Percentiles rank a stretch among this genome's conserved stretches.
Conservation (phyloP, 1,139 yeast genomes). For the Scheffersomyces illinoinensis region DNA sequence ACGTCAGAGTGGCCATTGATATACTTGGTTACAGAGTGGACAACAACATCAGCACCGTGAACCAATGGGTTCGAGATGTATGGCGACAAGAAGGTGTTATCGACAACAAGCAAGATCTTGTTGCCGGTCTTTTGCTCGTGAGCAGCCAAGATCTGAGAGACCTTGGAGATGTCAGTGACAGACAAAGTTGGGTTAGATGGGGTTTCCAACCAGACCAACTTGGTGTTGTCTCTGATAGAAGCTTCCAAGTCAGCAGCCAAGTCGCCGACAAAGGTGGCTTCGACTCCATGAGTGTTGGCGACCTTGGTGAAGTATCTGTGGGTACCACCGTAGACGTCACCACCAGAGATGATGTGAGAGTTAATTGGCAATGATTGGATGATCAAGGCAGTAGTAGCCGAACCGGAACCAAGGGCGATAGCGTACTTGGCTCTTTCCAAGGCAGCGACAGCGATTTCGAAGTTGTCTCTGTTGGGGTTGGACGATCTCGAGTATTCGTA, state of each 20-base stretch:
- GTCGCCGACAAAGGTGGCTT: constrained; percentile 66
- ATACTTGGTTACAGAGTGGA: constrained; percentile 88
- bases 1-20: constrained; percentile 93
- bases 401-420: constrained; percentile 81
- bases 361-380: constrained; percentile 73
- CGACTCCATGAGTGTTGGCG: constrained; percentile 77
- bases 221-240: constrained; percentile 61
- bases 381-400: constrained; percentile 81
- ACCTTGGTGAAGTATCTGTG: constrained; percentile 89
- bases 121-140: constrained; percentile 50
- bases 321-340: constrained; percentile 93
- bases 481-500: constrained; percentile 88
- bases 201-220: constrained; percentile 84
- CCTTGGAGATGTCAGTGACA: constrained; percentile 68
- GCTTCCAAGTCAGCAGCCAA: constrained; percentile 59
- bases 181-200: constrained; percentile 87
- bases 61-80: constrained; percentile 83
- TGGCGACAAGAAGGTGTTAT: constrained; percentile 93
- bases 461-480: constrained; percentile 85
- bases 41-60: constrained; percentile 84
- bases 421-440: constrained; percentile 79
- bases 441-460: constrained; percentile 79
- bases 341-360: constrained; percentile 76
- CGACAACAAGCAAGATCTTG: constrained; percentile 70
- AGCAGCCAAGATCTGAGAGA: constrained; percentile 50